These are phyloP conservation scores for Cytospora paraplurivora DNA, from an alignment of 2,329 filamentous ascomycete species.

Conservation along the genomic window DNA sequence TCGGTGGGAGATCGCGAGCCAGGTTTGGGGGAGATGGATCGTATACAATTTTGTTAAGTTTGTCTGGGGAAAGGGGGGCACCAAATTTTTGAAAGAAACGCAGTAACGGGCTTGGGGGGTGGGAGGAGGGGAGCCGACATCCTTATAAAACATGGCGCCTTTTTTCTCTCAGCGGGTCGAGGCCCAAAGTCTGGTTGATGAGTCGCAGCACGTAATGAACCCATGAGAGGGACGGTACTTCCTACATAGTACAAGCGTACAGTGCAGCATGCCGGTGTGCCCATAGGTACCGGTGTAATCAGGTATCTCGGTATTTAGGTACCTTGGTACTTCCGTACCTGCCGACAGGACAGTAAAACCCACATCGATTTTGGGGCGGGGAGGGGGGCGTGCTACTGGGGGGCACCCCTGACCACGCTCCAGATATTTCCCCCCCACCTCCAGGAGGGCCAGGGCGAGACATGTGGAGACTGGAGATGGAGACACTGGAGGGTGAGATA, in stretches of 20 bases:
- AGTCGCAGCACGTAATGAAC: constrained; percentile 27
- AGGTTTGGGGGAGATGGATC: constrained; percentile 25
- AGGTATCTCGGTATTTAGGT: constrained; percentile 16
- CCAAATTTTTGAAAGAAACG: constrained; percentile 36
- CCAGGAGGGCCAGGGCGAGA: constrained; percentile 26
- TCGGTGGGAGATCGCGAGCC: constrained; percentile 18
- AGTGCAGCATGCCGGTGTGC: constrained; percentile 13
- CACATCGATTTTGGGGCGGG: neutral
- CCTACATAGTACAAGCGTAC: constrained; percentile 6
- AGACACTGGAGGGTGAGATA: constrained; percentile 19
- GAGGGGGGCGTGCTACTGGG: constrained; percentile 4
- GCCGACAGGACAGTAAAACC: constrained; percentile 6
- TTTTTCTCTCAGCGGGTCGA: constrained; percentile 24
- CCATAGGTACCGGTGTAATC: constrained; percentile 18
- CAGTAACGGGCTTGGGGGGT: constrained; percentile 35
- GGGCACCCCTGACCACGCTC: constrained; percentile 22
- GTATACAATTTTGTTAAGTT: neutral
- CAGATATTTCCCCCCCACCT: constrained; percentile 11
- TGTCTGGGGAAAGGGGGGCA: constrained; percentile 33
- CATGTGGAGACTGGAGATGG: constrained; percentile 25
- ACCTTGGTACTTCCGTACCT: constrained; percentile 11
- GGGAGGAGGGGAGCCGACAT: constrained; percentile 39
- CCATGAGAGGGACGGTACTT: neutral
- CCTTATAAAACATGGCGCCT: constrained; percentile 29
- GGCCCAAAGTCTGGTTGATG: constrained; percentile 16